Conservation (phyloP, 108 stramenopile genomes). For the Aureococcus anophagefferens region DNA sequence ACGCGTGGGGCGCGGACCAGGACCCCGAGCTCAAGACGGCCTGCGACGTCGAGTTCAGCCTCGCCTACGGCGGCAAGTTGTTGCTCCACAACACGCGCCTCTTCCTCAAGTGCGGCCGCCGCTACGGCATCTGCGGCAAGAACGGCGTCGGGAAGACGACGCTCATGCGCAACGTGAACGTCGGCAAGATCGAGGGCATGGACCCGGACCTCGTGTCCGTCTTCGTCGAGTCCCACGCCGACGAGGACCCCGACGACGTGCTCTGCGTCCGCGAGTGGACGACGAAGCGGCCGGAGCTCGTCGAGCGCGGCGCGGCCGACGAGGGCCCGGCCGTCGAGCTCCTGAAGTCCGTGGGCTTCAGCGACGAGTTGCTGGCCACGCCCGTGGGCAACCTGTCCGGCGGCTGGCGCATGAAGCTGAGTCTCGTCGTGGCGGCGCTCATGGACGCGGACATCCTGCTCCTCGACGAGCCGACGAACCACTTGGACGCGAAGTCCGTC, state of each 20-base stretch:
- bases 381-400: conserved; percentile 85
- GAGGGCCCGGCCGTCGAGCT: conserved; percentile 59
- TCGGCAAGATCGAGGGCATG: conserved; percentile 94
- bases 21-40: conserved; percentile 34
- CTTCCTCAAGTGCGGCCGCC: conserved; percentile 77
- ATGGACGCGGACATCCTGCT: conserved; percentile 82
- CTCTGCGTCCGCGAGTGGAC: conserved; percentile 34
- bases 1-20: conserved; percentile 29
- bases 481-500: conserved; percentile 54
- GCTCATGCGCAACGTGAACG: conserved; percentile 90
- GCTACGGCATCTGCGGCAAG: conserved; percentile 88
- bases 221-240: conserved; percentile 83
- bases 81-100: conserved; percentile 87
- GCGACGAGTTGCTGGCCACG: conserved; percentile 68
- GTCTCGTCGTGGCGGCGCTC: conserved; percentile 63
- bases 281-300: conserved; percentile 43
- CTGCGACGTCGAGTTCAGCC: conserved; percentile 56
- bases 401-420: conserved; percentile 95
- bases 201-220: conserved; percentile 72
- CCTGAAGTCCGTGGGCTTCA: conserved; percentile 52
- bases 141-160: conserved; percentile 93
- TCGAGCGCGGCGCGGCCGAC: conserved; percentile 48
- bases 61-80: conserved; percentile 97
- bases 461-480: conserved; percentile 72
- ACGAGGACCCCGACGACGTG: conserved; percentile 67